Conservation (phyloP, 2,329 filamentous ascomycete genomes). For the Aspergillus calidoustus region DNA sequence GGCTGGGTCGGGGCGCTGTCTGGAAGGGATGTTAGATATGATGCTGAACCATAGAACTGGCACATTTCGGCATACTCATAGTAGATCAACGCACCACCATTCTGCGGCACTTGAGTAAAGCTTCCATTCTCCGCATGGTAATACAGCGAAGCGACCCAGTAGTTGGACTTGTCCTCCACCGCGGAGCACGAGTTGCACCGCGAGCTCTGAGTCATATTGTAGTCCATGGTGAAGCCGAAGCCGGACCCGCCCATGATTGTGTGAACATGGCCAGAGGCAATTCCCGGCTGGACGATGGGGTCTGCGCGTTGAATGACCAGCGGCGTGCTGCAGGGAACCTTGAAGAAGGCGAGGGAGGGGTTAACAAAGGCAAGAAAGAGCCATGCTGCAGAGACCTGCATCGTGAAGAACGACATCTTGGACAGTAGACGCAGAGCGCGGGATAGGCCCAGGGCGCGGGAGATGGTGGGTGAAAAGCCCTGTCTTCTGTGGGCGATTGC, state of each 20-base stretch:
- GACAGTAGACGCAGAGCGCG: neutral
- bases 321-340: constrained; percentile 6
- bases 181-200: constrained; percentile 73
- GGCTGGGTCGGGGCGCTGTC: constrained; percentile 25
- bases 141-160: constrained; percentile 76
- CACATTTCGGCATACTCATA: constrained; percentile 61
- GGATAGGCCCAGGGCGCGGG: neutral
- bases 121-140: constrained; percentile 67
- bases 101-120: constrained; percentile 66
- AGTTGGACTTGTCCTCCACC: constrained; percentile 71
- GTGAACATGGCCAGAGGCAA: constrained; percentile 67
- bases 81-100: constrained; percentile 60
- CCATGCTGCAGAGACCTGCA: neutral
- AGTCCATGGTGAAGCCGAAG: constrained; percentile 67
- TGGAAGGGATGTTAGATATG: neutral
- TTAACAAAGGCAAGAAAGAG: neutral
- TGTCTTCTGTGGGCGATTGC: no score
- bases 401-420: neutral
- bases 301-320: constrained; percentile 47
- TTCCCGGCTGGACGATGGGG: constrained; percentile 69
- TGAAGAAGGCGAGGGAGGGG: constrained; percentile 1
- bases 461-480: no score
- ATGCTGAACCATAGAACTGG: neutral
- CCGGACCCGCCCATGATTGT: constrained; percentile 71
- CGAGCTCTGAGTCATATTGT: constrained; percentile 63